These are phyloP conservation scores for Aspergillus brunneoviolaceus DNA, from an alignment of 2,329 filamentous ascomycete genomes.

Conservation along the genomic window DNA sequence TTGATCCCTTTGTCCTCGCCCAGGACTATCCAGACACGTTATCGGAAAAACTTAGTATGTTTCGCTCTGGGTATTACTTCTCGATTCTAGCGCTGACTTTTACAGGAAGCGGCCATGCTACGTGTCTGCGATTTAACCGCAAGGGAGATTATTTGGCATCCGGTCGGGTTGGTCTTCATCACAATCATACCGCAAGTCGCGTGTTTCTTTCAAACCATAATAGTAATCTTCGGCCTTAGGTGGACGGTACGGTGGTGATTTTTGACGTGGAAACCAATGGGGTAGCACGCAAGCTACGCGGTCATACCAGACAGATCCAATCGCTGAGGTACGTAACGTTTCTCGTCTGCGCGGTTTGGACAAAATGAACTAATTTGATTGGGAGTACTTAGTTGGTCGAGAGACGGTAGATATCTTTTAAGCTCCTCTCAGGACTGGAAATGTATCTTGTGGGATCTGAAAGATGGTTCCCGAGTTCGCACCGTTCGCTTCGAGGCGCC, in stretches of 20 bases:
- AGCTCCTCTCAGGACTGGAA: conserved; percentile 96
- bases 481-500: conserved; percentile 90
- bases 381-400: conserved; percentile 68
- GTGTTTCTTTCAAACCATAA: neutral
- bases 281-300: conserved; percentile 87
- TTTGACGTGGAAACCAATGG: conserved; percentile 98
- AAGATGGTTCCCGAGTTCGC: conserved; percentile 68
- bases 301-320: conserved; percentile 90
- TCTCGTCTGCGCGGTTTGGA: neutral
- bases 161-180: conserved; percentile 63
- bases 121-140: conserved; percentile 81
- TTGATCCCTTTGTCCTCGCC: conserved; percentile 69
- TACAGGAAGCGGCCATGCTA: conserved; percentile 62
- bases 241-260: conserved; percentile 89
- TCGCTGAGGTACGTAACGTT: conserved; percentile 62
- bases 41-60: conserved; percentile 76
- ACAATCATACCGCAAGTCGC: neutral
- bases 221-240: conserved; percentile 37
- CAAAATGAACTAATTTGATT: conserved; percentile 7
- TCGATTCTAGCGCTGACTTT: conserved; percentile 12
- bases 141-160: conserved; percentile 93
- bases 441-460: conserved; percentile 90
- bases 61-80: neutral
- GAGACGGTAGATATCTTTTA: conserved; percentile 84
- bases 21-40: conserved; percentile 89